phyloP scores from a whole-genome alignment of 164 flowering plant species.

The Brasenia schreberi region DNA sequence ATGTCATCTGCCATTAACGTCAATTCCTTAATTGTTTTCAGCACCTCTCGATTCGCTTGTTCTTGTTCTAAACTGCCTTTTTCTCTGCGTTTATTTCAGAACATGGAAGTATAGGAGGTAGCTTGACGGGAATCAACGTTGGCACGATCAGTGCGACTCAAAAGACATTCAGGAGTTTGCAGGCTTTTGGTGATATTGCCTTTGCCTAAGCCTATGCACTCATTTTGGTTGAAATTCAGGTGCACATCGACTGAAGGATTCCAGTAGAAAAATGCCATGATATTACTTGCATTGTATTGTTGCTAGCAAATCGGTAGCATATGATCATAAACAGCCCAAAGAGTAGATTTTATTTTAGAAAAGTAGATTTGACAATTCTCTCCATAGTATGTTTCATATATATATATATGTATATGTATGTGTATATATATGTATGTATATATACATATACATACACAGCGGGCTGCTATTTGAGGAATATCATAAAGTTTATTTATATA shows the following conservation, averaged over 20 bases:
- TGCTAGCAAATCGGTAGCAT: too few relatives aligned
- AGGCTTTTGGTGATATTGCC: neutral
- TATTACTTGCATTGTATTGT: too few relatives aligned
- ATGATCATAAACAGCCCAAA: too few relatives aligned
- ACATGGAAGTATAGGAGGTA: constrained; percentile 36
- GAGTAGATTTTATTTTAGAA: too few relatives aligned
- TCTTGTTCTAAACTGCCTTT: neutral
- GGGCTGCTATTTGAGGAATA: too few relatives aligned
- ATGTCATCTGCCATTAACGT: neutral
- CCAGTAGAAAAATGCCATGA: too few relatives aligned
- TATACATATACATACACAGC: too few relatives aligned
- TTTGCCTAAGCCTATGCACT: neutral
- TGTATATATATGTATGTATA: too few relatives aligned
- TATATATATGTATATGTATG: too few relatives aligned
- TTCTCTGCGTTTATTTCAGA: constrained; percentile 15
- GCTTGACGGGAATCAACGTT: constrained; percentile 53
- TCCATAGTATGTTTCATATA: too few relatives aligned
- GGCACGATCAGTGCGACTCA: constrained; percentile 34
- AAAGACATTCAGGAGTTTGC: neutral
- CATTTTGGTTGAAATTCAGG: neutral
- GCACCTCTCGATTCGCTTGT: neutral
- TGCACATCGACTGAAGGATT: neutral
- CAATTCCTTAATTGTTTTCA: neutral
- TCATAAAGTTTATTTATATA: too few relatives aligned
- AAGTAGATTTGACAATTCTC: too few relatives aligned